Evolutionary conservation across 2,329 filamentous ascomycete species (phyloP), one percentile per base, ranked within the genome.

Genomic region (Aspergillus sp.): DNA sequence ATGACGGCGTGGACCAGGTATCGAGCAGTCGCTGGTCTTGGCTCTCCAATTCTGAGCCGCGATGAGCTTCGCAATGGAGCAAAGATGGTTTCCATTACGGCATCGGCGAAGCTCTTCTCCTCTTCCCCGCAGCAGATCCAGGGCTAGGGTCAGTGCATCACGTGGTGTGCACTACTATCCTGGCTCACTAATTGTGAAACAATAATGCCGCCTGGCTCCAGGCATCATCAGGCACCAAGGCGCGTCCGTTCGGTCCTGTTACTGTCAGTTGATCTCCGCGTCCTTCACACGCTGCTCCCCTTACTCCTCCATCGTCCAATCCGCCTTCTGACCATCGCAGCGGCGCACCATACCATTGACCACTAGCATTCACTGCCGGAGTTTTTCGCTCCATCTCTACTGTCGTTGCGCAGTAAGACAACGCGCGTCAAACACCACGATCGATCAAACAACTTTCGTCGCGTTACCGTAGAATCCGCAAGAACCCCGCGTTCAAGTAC

Each of bases 71-170:
- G 49, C 31, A 43, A 66, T 64, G 65, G 59, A 67, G 61, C 47
- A 53, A n/a, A 47, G 8, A 57, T 45, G 45, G 60, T 68, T 68
- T 64, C 54, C 57, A 69, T 69, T 69, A 69, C 66, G 66, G 63
- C 67, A 69, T 68, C 19, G 50, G 57, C 61, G 57, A 60, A 41
- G 41, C 34, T 17, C 25, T 58, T 65, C 64, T 62, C 62, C 66
- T 63, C 55, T 49, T 57, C 55, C 60, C 63, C 57, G 59, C 54
- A 57, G 28, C 45, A 17, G 47, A 45, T 45, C 8, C 19, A 62
- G 59, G 56, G 62, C 46, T 56, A 63, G 62, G 59, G 51, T 53
- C 19, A 51, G 11, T 43, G 19, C 47, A 45, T 60, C 53, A 60
- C 34, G 34, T 56, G 53, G 22, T 8, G 7, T 7, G 28, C 7